Evolutionary conservation across 192 early-diverging fungal species (phyloP).

Genomic region (Podila epigama): DNA sequence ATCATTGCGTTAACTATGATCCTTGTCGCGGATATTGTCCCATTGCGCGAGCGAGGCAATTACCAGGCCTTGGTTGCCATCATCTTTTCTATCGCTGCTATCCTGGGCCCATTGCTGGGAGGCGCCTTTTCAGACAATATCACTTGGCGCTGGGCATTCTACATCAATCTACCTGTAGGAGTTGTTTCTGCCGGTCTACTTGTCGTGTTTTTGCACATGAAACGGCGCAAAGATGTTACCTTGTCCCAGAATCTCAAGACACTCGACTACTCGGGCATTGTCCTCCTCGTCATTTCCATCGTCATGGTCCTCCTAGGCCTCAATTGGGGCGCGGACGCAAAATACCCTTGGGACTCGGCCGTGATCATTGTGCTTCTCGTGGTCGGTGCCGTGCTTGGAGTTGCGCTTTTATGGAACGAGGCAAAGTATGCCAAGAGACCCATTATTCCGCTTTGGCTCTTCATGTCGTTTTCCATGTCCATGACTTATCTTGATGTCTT

Average conservation of each 20-base stretch:
- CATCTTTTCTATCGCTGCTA: constrained; percentile 74
- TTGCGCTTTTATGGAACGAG: constrained; percentile 72
- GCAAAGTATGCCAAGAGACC: constrained; percentile 73
- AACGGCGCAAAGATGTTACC: constrained; percentile 42
- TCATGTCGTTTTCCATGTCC: constrained; percentile 67
- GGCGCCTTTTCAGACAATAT: constrained; percentile 76
- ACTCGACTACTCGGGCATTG: constrained; percentile 28
- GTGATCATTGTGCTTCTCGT: constrained; percentile 63
- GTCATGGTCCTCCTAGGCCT: constrained; percentile 73
- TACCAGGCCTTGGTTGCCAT: constrained; percentile 79
- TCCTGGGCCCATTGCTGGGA: constrained; percentile 81
- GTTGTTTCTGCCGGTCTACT: constrained; percentile 29
- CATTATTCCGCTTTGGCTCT: constrained; percentile 74
- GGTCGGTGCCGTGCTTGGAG: constrained; percentile 60
- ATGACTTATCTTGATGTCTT: constrained; percentile 66
- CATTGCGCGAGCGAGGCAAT: constrained; percentile 66
- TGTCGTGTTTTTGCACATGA: constrained; percentile 42
- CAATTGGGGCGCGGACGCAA: constrained; percentile 71
- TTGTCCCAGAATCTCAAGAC: constrained; percentile 42
- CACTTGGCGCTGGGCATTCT: constrained; percentile 82
- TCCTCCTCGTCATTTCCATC: constrained; percentile 60
- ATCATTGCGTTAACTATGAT: constrained; percentile 67
- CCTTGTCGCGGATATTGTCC: constrained; percentile 69
- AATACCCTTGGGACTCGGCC: constrained; percentile 72
- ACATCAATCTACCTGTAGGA: constrained; percentile 84